Evolutionary conservation across 2,329 filamentous ascomycete species (phyloP).

Genomic region (Cytospora schulzeri): DNA sequence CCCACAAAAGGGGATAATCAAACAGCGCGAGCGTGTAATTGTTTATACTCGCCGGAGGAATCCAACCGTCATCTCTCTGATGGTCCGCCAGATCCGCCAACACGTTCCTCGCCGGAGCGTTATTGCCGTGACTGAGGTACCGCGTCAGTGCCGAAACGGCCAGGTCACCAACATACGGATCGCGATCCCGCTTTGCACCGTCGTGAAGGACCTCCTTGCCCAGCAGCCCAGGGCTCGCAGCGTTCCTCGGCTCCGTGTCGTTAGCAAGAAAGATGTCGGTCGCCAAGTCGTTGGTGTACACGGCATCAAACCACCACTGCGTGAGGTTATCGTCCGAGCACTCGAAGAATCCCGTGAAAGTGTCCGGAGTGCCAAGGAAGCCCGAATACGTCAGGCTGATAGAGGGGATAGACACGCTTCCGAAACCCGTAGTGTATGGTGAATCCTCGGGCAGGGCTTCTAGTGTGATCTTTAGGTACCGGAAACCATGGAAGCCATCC

Average conservation of each 20-base stretch:
- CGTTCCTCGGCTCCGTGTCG: constrained; percentile 51
- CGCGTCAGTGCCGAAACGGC: constrained; percentile 51
- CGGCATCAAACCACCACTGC: constrained; percentile 56
- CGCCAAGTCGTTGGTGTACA: constrained; percentile 54
- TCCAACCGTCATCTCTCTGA: constrained; percentile 54
- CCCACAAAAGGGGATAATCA: constrained; percentile 58
- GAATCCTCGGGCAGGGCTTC: constrained; percentile 47
- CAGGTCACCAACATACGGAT: constrained; percentile 56
- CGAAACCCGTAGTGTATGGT: constrained; percentile 46
- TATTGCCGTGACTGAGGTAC: constrained; percentile 49
- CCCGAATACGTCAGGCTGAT: constrained; percentile 47
- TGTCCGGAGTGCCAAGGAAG: constrained; percentile 50
- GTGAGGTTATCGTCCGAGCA: constrained; percentile 52
- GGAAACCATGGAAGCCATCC: constrained; percentile 56
- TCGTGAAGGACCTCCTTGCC: constrained; percentile 52
- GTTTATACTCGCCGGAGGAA: constrained; percentile 55
- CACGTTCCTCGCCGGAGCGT: constrained; percentile 47
- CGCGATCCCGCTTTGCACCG: constrained; percentile 54
- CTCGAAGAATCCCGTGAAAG: constrained; percentile 54
- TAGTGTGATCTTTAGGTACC: constrained; percentile 52
- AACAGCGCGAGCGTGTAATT: constrained; percentile 51
- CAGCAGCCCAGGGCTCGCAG: constrained; percentile 45
- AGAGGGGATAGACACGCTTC: constrained; percentile 46
- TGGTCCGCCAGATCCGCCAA: constrained; percentile 52
- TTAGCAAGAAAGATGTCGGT: constrained; percentile 49